These are phyloP conservation scores for Pestalotiopsis sp. DNA, from an alignment of 2,329 filamentous ascomycete genomes.

Conservation along the genomic window DNA sequence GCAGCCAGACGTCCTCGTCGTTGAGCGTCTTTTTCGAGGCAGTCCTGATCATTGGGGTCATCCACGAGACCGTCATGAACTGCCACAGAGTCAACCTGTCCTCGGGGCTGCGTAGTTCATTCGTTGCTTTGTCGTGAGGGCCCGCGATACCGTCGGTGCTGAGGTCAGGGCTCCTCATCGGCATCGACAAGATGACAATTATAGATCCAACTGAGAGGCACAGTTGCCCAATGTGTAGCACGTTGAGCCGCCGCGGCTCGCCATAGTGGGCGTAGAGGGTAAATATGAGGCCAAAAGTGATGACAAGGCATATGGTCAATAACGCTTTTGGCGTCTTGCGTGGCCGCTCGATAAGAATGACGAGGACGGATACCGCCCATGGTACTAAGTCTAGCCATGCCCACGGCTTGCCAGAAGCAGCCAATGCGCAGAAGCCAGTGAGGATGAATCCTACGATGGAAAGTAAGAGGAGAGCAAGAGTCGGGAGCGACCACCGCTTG, in stretches of 20 bases:
- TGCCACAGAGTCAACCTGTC: conserved; percentile 81
- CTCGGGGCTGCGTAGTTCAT: conserved; percentile 70
- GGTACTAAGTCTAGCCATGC: conserved; percentile 40
- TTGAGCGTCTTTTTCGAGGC: conserved; percentile 69
- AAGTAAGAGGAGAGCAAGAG: conserved; percentile 36
- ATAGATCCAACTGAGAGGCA: conserved; percentile 49
- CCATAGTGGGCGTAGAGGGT: conserved; percentile 27
- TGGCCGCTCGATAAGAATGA: conserved; percentile 42
- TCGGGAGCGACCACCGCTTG: conserved; percentile 43
- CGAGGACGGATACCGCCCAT: conserved; percentile 40
- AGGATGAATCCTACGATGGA: conserved; percentile 37
- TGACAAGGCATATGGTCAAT: conserved; percentile 40
- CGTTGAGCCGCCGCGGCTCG: conserved; percentile 32
- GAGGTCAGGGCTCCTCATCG: conserved; percentile 64
- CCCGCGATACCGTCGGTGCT: conserved; percentile 60
- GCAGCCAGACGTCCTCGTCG: conserved; percentile 79
- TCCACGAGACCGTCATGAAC: conserved; percentile 86
- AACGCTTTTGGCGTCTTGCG: conserved; percentile 44
- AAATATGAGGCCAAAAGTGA: conserved; percentile 35
- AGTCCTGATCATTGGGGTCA: conserved; percentile 70
- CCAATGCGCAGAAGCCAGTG: conserved; percentile 32
- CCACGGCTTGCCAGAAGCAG: conserved; percentile 28
- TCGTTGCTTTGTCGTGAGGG: conserved; percentile 58
- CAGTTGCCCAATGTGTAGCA: conserved; percentile 38
- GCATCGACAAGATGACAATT: conserved; percentile 66